Conservation (phyloP, 352 stramenopile genomes). For the Phytophthora agathidicida region DNA sequence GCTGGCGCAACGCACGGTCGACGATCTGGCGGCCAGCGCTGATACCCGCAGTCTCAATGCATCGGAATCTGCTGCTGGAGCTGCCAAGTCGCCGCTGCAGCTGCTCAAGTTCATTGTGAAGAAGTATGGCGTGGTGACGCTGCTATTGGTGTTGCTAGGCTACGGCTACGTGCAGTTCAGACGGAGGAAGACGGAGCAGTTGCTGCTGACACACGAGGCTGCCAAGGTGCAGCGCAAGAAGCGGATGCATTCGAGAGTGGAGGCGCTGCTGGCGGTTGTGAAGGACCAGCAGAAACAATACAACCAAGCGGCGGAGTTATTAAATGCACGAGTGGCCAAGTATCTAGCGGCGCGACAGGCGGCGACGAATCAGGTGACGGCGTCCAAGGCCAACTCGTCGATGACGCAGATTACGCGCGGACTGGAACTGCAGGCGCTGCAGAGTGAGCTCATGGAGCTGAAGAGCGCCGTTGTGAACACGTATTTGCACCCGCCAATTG, state of each 20-base stretch:
- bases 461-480: slow-evolving; percentile 41
- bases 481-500: slow-evolving; percentile 27
- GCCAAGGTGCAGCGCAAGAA: slow-evolving; percentile 26
- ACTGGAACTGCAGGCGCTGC: slow-evolving; percentile 39
- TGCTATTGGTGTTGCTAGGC: slow-evolving; percentile 40
- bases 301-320: slow-evolving; percentile 37
- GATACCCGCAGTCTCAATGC: not conserved
- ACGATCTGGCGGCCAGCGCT: not conserved
- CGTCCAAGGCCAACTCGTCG: slow-evolving; percentile 4
- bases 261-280: slow-evolving; percentile 39
- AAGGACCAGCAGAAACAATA: slow-evolving; percentile 53
- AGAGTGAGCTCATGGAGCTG: slow-evolving; percentile 42
- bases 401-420: slow-evolving; percentile 17
- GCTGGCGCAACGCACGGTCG: slow-evolving; percentile 20
- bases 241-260: slow-evolving; percentile 27
- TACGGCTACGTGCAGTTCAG: slow-evolving; percentile 41
- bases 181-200: slow-evolving; percentile 31
- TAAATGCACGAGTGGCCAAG: slow-evolving; percentile 29
- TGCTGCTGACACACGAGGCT: slow-evolving; percentile 27
- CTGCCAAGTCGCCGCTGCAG: slow-evolving; percentile 19
- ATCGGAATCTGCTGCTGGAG: not conserved
- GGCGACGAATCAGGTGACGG: not conserved
- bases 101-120: slow-evolving; percentile 30
- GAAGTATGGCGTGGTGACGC: slow-evolving; percentile 41
- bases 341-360: slow-evolving; percentile 29